phyloP scores from a whole-genome alignment of 257 asterid species.

The Ocimum tenuiflorum region DNA sequence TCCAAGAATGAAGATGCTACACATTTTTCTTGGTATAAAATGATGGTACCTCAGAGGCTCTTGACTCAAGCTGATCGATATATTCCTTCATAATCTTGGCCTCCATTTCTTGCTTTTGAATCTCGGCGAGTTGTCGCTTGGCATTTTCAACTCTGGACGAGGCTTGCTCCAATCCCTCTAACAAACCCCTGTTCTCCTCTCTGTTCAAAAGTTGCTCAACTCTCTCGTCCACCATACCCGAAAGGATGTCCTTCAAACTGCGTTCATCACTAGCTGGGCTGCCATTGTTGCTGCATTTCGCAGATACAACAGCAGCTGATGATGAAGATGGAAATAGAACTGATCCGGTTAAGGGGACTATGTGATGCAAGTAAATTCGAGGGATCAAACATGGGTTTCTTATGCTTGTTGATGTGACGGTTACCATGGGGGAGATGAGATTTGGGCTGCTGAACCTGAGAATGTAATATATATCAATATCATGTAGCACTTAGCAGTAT shows the following conservation, averaged over 20 bases:
- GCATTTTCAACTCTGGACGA: constrained; percentile 70
- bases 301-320: constrained; percentile 7
- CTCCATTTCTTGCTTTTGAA: constrained; percentile 73
- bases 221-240: constrained; percentile 68
- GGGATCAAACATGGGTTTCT: constrained; percentile 27
- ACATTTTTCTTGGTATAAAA: not conserved
- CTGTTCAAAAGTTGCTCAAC: constrained; percentile 58
- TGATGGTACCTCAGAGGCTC: constrained; percentile 61
- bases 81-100: constrained; percentile 51
- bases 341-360: constrained; percentile 2
- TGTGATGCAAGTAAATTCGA: constrained; percentile 14
- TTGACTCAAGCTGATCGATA: constrained; percentile 59
- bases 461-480: not conserved
- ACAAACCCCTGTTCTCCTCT: constrained; percentile 71
- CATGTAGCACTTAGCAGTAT: too few relatives aligned
- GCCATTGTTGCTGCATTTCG: constrained; percentile 48
- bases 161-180: constrained; percentile 77
- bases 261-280: constrained; percentile 25
- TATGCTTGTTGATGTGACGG: constrained; percentile 24
- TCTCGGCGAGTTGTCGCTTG: constrained; percentile 63
- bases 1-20: not conserved
- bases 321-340: constrained; percentile 17
- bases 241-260: constrained; percentile 44
- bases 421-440: constrained; percentile 25
- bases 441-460: not conserved